phyloP scores from a whole-genome alignment of 768 basidiomycete genomes.

The Mycena galopus region DNA sequence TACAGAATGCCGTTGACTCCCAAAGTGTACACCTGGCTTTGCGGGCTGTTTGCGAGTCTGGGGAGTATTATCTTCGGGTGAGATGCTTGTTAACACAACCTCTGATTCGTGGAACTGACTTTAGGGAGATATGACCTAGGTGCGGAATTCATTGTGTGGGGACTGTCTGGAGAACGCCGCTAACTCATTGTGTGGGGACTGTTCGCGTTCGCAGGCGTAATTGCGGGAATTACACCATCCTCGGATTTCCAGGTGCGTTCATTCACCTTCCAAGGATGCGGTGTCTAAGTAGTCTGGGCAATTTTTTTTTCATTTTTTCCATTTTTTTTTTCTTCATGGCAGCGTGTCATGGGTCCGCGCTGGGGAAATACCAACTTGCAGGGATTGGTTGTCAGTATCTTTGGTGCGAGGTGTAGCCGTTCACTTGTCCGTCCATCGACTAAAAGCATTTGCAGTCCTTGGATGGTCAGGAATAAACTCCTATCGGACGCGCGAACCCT shows the following conservation, averaged over 20 bases:
- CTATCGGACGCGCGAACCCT: background rate
- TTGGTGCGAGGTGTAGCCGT: slow-evolving; percentile 43
- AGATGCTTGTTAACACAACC: too few relatives aligned
- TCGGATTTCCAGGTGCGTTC: slow-evolving; percentile 50
- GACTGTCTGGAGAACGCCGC: too few relatives aligned
- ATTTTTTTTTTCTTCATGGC: background rate
- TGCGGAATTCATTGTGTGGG: too few relatives aligned
- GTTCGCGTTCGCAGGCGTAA: too few relatives aligned
- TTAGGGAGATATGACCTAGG: slow-evolving; percentile 57
- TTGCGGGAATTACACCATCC: slow-evolving; percentile 59
- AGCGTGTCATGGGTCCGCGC: slow-evolving; percentile 53
- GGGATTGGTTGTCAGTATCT: slow-evolving; percentile 58
- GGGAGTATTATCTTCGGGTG: slow-evolving; percentile 60
- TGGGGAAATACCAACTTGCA: slow-evolving; percentile 51
- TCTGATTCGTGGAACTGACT: background rate
- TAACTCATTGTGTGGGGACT: too few relatives aligned
- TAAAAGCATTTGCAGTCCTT: slow-evolving; percentile 43
- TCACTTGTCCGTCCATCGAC: background rate
- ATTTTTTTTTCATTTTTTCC: too few relatives aligned
- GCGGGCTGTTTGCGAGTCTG: slow-evolving; percentile 64
- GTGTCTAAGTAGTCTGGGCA: too few relatives aligned
- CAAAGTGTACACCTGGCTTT: slow-evolving; percentile 68
- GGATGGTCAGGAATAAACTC: slow-evolving; percentile 48
- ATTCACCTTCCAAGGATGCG: background rate
- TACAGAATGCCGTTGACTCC: slow-evolving; percentile 52